These are phyloP conservation scores for Leishmania arabica DNA, from an alignment of 208 protist genomes.

Conservation along the genomic window DNA sequence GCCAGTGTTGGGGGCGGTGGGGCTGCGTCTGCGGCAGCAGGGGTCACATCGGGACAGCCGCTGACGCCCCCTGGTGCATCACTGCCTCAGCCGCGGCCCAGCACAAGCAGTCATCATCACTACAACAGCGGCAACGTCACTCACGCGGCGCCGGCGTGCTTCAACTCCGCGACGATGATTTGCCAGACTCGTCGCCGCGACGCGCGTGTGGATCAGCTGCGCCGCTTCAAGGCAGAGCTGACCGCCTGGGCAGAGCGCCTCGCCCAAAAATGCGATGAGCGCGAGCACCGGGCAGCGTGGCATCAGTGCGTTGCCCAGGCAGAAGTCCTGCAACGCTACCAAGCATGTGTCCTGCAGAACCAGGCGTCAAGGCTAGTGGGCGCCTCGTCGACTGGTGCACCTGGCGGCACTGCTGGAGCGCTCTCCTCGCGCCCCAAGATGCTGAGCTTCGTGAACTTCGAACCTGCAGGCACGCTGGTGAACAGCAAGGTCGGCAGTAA, in stretches of 20 bases:
- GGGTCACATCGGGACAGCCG: not conserved
- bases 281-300: slow-evolving; percentile 31
- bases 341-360: slow-evolving; percentile 26
- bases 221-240: slow-evolving; percentile 40
- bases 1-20: slow-evolving; percentile 3
- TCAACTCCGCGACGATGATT: not conserved
- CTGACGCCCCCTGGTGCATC: not conserved
- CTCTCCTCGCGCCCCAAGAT: not conserved
- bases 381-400: not conserved
- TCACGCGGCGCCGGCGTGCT: not conserved
- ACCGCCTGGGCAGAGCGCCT: slow-evolving; percentile 41
- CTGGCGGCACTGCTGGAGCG: not conserved
- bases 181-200: slow-evolving; percentile 22
- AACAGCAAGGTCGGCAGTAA: not conserved
- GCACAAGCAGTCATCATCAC: not conserved
- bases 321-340: slow-evolving; percentile 40
- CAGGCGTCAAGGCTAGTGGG: not conserved
- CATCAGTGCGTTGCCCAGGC: slow-evolving; percentile 43
- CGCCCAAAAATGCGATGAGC: slow-evolving; percentile 34
- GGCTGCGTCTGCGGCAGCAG: not conserved
- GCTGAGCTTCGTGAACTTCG: slow-evolving; percentile 10
- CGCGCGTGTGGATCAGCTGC: slow-evolving; percentile 25
- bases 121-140: not conserved
- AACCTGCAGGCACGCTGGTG: not conserved
- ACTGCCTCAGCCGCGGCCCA: not conserved